Conservation (phyloP, 352 stramenopile species). For the Pythium insidiosum region DNA sequence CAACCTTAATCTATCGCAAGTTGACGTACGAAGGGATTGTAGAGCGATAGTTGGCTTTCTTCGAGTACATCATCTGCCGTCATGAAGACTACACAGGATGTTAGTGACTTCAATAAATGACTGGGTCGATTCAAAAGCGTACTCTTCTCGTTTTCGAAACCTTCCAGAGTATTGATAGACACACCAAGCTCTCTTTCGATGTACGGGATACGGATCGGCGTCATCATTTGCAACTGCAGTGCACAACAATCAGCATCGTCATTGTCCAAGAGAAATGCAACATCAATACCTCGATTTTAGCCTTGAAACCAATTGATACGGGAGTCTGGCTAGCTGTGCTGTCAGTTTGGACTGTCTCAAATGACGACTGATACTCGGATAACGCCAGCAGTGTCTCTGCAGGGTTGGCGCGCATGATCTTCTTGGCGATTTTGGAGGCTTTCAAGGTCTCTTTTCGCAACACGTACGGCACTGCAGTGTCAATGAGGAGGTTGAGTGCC, state of each 20-base stretch:
- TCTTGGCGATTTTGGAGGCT: conserved; percentile 66
- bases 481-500: conserved; percentile 78
- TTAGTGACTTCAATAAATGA: no score
- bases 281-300: conserved; percentile 67
- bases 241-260: background rate
- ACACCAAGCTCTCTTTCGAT: conserved; percentile 70
- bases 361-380: conserved; percentile 76
- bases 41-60: conserved; percentile 71
- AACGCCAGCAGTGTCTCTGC: conserved; percentile 73
- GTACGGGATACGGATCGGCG: conserved; percentile 80
- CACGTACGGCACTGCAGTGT: conserved; percentile 62
- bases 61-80: conserved; percentile 78
- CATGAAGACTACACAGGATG: conserved; percentile 49
- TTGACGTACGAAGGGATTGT: conserved; percentile 68
- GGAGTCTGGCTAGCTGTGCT: conserved; percentile 14
- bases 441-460: conserved; percentile 59
- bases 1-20: background rate
- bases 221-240: conserved; percentile 81
- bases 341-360: conserved; percentile 48
- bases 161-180: conserved; percentile 69
- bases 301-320: conserved; percentile 53
- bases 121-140: no score
- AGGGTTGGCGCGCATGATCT: conserved; percentile 77
- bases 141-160: conserved; percentile 80
- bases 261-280: background rate